A percentile compares a stretch with the other conserved stretches of the same genome.
These are phyloP conservation scores for Lathyrus aphaca DNA, from an alignment of 306 rosid species.

Conservation along the genomic window DNA sequence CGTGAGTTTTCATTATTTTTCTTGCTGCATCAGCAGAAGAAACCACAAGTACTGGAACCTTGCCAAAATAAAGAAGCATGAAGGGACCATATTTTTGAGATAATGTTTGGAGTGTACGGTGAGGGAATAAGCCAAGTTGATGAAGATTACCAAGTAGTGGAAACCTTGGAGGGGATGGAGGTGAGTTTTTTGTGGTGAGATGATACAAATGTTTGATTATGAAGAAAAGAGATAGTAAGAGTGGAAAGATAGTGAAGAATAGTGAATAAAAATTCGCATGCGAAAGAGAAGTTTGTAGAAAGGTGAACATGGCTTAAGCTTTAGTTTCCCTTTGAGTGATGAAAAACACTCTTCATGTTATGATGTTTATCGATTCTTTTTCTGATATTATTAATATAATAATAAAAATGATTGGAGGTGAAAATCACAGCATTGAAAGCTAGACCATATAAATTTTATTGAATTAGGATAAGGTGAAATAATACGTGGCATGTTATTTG, in stretches of 20 bases:
- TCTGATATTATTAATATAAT: too few species aligned
- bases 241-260: background rate
- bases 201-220: background rate
- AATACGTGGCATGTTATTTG: too few species aligned
- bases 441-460: too few species aligned
- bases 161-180: background rate
- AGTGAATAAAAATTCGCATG: background rate
- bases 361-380: background rate
- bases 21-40: background rate
- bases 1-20: background rate
- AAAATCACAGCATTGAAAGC: background rate
- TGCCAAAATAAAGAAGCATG: background rate
- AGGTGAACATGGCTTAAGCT: background rate
- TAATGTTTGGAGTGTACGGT: background rate
- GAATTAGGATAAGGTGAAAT: too few species aligned
- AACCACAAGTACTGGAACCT: constrained; percentile 1
- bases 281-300: background rate
- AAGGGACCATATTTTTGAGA: background rate
- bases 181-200: background rate
- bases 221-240: background rate
- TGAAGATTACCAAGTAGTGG: constrained; percentile 5
- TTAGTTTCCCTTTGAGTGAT: background rate
- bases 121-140: background rate
- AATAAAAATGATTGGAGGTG: too few species aligned
- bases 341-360: background rate